Conservation (phyloP, 768 basidiomycete species). For the Lyophyllum atratum region DNA sequence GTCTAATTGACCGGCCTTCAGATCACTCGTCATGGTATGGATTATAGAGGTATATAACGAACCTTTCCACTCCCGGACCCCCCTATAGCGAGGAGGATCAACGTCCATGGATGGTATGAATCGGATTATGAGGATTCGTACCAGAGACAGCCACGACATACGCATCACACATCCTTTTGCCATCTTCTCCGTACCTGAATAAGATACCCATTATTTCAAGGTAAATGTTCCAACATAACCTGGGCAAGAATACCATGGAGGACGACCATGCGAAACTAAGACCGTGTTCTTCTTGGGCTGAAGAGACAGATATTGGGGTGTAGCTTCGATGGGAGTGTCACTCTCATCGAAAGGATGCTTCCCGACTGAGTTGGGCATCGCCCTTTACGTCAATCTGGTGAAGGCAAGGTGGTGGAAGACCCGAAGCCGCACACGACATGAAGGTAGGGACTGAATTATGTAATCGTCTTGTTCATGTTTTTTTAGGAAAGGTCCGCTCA, state of each 20-base stretch:
- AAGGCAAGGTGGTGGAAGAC: not conserved
- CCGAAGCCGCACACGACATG: constrained; percentile 2
- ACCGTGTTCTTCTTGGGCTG: constrained; percentile 72
- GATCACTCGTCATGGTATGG: not conserved
- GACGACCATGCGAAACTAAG: constrained; percentile 81
- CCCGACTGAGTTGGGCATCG: constrained; percentile 22
- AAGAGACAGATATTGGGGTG: constrained; percentile 27
- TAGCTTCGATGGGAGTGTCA: constrained; percentile 2
- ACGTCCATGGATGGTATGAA: not conserved
- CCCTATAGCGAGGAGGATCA: constrained; percentile 39
- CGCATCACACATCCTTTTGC: constrained; percentile 66
- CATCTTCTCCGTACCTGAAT: constrained; percentile 77
- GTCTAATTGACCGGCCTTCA: constrained; percentile 48
- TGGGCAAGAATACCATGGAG: constrained; percentile 62
- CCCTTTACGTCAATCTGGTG: not conserved
- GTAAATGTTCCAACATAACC: not conserved
- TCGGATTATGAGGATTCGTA: constrained; percentile 26
- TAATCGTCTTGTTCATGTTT: constrained; percentile 4
- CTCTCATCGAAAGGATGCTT: constrained; percentile 16
- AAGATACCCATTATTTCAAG: constrained; percentile 6
- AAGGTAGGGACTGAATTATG: not conserved
- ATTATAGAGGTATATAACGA: constrained; percentile 14
- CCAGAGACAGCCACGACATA: constrained; percentile 88
- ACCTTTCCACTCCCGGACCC: constrained; percentile 91
- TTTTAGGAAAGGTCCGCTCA: not conserved